These are phyloP conservation scores for Pseudogymnoascus sp. DNA, from an alignment of 2,329 filamentous ascomycete genomes.

Conservation along the genomic window DNA sequence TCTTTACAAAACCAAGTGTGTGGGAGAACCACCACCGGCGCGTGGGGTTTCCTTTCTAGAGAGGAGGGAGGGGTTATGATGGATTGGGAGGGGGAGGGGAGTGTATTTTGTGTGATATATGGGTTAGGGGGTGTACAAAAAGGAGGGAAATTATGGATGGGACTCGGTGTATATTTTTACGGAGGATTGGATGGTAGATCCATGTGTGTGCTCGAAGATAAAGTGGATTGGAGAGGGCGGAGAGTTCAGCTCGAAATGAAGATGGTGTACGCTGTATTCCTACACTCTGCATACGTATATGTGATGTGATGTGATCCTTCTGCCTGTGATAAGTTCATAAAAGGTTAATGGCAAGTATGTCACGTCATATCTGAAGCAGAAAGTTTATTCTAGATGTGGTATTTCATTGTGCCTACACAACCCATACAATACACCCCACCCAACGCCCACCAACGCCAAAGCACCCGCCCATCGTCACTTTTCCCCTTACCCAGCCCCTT, in stretches of 20 bases:
- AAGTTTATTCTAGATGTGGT: background rate
- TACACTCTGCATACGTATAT: background rate
- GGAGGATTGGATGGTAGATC: background rate
- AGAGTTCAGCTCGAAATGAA: background rate
- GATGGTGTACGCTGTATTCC: background rate
- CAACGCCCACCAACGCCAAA: background rate
- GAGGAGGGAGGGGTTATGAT: background rate
- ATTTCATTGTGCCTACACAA: conserved; percentile 5
- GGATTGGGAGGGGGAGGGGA: too few relatives aligned
- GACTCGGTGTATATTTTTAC: background rate
- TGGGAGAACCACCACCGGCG: background rate
- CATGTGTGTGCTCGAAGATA: background rate
- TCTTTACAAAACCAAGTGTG: conserved; percentile 1
- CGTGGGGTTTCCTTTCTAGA: background rate
- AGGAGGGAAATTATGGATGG: background rate
- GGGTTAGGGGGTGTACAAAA: background rate
- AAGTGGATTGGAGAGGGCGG: background rate
- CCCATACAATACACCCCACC: conserved; percentile 4
- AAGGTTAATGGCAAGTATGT: background rate
- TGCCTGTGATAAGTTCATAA: background rate
- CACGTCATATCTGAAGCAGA: background rate
- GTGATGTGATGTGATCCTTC: background rate
- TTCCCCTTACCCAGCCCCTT: background rate
- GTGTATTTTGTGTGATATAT: conserved; percentile 4
- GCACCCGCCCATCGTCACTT: background rate